Conservation (phyloP, 2,329 filamentous ascomycete species). For the Pseudogymnoascus sp. region DNA sequence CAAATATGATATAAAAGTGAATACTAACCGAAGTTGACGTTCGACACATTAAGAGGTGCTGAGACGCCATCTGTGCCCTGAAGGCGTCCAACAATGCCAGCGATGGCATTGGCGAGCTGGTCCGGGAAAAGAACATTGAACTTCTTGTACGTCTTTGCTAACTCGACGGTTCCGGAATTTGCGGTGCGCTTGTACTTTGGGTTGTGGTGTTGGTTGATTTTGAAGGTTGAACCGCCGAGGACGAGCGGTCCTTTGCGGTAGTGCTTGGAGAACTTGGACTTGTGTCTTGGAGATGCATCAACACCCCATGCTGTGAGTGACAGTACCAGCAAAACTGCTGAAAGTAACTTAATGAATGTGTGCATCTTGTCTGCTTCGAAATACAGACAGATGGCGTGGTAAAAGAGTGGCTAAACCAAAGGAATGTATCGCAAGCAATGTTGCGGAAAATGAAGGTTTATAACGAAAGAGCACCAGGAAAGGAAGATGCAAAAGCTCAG, state of each 20-base stretch:
- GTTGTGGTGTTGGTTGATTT: slow-evolving; percentile 21
- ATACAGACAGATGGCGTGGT: slow-evolving; percentile 11
- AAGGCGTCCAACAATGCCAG: slow-evolving; percentile 3
- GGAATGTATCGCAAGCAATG: slow-evolving; percentile 4
- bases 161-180: slow-evolving; percentile 21
- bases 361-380: slow-evolving; percentile 9
- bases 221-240: slow-evolving; percentile 11
- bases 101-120: slow-evolving; percentile 20
- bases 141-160: slow-evolving; percentile 31
- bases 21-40: slow-evolving; percentile 5
- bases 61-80: slow-evolving; percentile 16
- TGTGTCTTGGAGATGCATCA: slow-evolving; percentile 3
- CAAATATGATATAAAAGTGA: background rate
- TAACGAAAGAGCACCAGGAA: background rate
- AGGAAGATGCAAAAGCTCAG: background rate
- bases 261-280: slow-evolving; percentile 4
- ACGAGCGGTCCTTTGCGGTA: background rate
- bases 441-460: slow-evolving; percentile 8
- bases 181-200: slow-evolving; percentile 29
- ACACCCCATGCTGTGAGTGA: slow-evolving; percentile 2
- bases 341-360: slow-evolving; percentile 8
- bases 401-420: slow-evolving; percentile 4
- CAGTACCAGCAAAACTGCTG: background rate
- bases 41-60: background rate
- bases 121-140: slow-evolving; percentile 31